A percentile compares a stretch with the other conserved stretches of the same genome.
Conservation (phyloP, 139 green algal genomes). For the Picochlorum sp. region DNA sequence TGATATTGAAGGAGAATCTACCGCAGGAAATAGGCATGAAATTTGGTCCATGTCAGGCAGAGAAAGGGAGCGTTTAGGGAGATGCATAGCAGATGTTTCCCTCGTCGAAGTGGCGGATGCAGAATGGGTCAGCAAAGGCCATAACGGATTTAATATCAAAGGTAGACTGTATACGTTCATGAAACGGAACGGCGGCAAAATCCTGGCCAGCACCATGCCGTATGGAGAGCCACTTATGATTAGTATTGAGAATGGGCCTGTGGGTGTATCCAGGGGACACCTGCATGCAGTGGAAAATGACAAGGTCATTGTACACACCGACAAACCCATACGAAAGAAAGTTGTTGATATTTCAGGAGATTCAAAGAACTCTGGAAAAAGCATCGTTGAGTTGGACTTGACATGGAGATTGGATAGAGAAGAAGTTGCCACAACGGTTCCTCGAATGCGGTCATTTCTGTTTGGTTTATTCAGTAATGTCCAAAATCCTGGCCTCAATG, state of each 20-base stretch:
- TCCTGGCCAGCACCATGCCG: not conserved
- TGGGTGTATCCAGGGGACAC: constrained; percentile 17
- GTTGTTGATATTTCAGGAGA: constrained; percentile 9
- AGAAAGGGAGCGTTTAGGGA: constrained; percentile 44
- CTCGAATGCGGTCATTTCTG: constrained; percentile 51
- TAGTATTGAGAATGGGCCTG: constrained; percentile 52
- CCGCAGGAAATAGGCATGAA: constrained; percentile 22
- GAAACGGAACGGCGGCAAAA: not conserved
- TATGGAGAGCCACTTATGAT: constrained; percentile 57
- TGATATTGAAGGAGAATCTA: constrained; percentile 43
- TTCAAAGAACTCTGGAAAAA: not conserved
- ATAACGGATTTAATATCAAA: not conserved
- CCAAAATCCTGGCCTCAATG: not conserved
- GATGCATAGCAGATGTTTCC: constrained; percentile 42
- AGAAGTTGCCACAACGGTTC: constrained; percentile 42
- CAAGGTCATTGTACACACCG: constrained; percentile 20
- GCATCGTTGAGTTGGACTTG: not conserved
- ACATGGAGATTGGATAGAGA: constrained; percentile 70
- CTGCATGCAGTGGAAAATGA: constrained; percentile 11
- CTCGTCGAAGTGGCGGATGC: constrained; percentile 1
- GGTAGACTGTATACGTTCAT: constrained; percentile 20
- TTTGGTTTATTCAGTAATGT: constrained; percentile 27
- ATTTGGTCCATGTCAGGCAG: constrained; percentile 54
- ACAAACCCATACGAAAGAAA: constrained; percentile 22
- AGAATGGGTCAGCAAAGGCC: not conserved